Conservation (phyloP, 2,329 filamentous ascomycete species). For the Sporothrix brasiliensis region DNA sequence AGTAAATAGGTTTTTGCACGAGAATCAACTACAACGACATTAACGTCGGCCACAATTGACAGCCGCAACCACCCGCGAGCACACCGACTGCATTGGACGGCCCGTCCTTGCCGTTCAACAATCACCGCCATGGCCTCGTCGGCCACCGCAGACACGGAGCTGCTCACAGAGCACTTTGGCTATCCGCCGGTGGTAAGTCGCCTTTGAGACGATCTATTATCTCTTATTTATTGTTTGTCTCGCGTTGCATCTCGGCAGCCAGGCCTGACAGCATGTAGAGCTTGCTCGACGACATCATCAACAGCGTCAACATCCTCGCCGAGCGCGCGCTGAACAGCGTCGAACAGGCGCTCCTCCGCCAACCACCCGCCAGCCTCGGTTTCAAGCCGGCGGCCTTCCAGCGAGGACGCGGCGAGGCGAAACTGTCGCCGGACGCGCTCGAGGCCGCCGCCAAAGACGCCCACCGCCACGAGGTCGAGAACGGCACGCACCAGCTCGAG, state of each 20-base stretch:
- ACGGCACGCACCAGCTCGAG: slow-evolving; percentile 82
- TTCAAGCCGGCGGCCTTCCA: slow-evolving; percentile 59
- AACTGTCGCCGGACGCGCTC: slow-evolving; percentile 25
- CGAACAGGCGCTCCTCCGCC: slow-evolving; percentile 76
- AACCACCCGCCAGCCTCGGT: slow-evolving; percentile 76
- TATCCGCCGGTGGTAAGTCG: slow-evolving; percentile 83
- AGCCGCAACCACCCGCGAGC: not conserved
- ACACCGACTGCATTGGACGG: too few relatives aligned
- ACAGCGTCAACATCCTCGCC: slow-evolving; percentile 90
- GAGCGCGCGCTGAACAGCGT: slow-evolving; percentile 87
- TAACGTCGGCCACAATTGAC: not conserved
- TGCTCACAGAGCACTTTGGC: slow-evolving; percentile 93
- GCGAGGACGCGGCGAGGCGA: slow-evolving; percentile 31
- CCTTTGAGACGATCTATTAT: not conserved
- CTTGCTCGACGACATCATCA: slow-evolving; percentile 96
- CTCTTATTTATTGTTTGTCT: not conserved
- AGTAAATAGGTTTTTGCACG: not conserved
- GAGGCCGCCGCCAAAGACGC: slow-evolving; percentile 49
- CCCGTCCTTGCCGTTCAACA: not conserved
- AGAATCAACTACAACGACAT: slow-evolving; percentile 5
- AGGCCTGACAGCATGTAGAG: slow-evolving; percentile 56
- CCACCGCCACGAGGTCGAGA: slow-evolving; percentile 74
- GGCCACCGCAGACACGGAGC: slow-evolving; percentile 57
- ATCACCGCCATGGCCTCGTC: slow-evolving; percentile 39
- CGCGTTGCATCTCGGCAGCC: not conserved